These are phyloP conservation scores for Epichloe baconii DNA, from an alignment of 2,329 filamentous ascomycete species.

Conservation along the genomic window DNA sequence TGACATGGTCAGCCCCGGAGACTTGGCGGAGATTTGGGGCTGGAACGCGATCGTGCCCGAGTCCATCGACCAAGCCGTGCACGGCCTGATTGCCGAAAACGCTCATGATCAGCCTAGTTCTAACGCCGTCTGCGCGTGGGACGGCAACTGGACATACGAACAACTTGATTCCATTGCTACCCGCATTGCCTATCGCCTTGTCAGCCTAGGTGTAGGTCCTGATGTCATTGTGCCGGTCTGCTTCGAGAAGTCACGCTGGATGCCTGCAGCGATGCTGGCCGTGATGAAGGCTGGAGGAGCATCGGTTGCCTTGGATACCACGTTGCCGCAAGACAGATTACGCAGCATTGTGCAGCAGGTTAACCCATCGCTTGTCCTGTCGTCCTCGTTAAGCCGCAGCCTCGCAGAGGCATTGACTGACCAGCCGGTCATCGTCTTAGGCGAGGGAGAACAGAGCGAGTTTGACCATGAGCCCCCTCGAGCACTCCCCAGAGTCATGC, in stretches of 20 bases:
- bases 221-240: constrained; percentile 8
- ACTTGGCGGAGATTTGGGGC: constrained; percentile 6
- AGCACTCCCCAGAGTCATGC: not conserved
- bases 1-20: not conserved
- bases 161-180: constrained; percentile 8
- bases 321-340: constrained; percentile 10
- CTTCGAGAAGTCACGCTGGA: constrained; percentile 13
- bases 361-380: not conserved
- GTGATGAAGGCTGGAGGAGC: constrained; percentile 16
- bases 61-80: constrained; percentile 8
- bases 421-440: not conserved
- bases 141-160: constrained; percentile 13
- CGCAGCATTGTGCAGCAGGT: constrained; percentile 6
- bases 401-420: not conserved
- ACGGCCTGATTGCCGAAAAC: constrained; percentile 10
- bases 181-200: constrained; percentile 6
- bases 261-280: constrained; percentile 12
- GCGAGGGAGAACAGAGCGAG: not conserved
- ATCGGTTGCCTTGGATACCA: constrained; percentile 15
- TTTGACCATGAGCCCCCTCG: not conserved
- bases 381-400: not conserved
- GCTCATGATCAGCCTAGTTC: constrained; percentile 4
- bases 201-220: constrained; percentile 9
- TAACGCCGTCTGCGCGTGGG: constrained; percentile 14
- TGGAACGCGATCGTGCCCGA: constrained; percentile 9